Conservation (phyloP, 163 green algal genomes). For the Chlorella variabilis region DNA sequence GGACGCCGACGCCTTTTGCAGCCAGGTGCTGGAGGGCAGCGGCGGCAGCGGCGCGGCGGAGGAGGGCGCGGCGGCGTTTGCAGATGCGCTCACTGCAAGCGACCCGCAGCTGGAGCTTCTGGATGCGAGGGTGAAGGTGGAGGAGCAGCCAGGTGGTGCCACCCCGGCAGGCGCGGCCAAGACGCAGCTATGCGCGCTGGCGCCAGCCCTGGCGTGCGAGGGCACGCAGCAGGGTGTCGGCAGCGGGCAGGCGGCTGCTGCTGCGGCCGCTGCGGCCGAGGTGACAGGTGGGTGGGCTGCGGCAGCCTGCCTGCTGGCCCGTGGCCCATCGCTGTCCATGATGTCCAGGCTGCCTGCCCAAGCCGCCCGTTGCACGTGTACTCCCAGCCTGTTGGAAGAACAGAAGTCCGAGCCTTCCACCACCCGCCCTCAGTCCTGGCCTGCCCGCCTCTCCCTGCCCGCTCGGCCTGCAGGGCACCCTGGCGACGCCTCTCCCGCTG, state of each 20-base stretch:
- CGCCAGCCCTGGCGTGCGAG: neutral
- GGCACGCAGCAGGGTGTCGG: neutral
- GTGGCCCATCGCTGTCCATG: no score
- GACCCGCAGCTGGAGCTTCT: constrained; percentile 1
- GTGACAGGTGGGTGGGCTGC: neutral
- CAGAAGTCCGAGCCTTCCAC: neutral
- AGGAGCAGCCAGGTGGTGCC: neutral
- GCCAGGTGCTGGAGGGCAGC: constrained; percentile 15
- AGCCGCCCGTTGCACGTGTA: no score
- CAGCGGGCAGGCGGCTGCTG: neutral
- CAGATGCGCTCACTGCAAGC: neutral
- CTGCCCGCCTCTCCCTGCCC: neutral
- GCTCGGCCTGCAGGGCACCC: neutral
- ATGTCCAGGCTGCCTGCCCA: no score
- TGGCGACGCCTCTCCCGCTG: neutral
- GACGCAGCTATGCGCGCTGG: neutral
- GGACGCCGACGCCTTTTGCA: constrained; percentile 35
- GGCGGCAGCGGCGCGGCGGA: neutral
- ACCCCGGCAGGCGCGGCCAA: neutral
- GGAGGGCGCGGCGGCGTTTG: neutral
- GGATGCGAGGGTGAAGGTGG: neutral
- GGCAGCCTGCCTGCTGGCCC: no score
- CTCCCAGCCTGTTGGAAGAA: no score
- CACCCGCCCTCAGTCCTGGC: no score
- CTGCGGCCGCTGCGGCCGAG: neutral